Conservation (phyloP, 2,329 filamentous ascomycete genomes). For the Fonsecaea erecta region DNA sequence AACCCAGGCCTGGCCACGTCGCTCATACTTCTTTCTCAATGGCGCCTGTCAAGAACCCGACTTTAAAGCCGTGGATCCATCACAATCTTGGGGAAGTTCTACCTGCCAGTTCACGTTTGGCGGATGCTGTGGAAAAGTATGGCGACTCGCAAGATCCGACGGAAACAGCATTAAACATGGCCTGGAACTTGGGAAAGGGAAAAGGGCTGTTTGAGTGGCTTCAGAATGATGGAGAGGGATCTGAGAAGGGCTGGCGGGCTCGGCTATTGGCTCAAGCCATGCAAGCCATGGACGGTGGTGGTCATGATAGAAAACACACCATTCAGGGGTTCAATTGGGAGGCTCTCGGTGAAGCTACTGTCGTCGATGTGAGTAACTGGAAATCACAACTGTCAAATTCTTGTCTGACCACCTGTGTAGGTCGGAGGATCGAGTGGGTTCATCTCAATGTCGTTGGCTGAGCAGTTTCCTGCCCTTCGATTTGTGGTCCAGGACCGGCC, state of each 20-base stretch:
- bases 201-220: slow-evolving; percentile 43
- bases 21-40: slow-evolving; percentile 62
- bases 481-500: slow-evolving; percentile 28
- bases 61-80: slow-evolving; percentile 57
- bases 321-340: slow-evolving; percentile 61
- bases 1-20: slow-evolving; percentile 57
- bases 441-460: slow-evolving; percentile 23
- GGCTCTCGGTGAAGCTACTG: slow-evolving; percentile 52
- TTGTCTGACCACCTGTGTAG: slow-evolving; percentile 9
- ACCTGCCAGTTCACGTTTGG: slow-evolving; percentile 32
- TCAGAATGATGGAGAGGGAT: slow-evolving; percentile 40
- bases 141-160: slow-evolving; percentile 24
- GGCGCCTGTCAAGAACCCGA: slow-evolving; percentile 43
- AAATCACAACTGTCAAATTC: neutral
- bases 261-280: slow-evolving; percentile 59
- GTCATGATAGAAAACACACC: slow-evolving; percentile 61
- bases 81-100: slow-evolving; percentile 49
- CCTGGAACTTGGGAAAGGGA: slow-evolving; percentile 26
- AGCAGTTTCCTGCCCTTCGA: slow-evolving; percentile 21
- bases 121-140: slow-evolving; percentile 36
- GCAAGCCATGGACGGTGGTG: slow-evolving; percentile 54
- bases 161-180: slow-evolving; percentile 39
- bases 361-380: slow-evolving; percentile 53
- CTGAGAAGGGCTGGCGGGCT: slow-evolving; percentile 40
- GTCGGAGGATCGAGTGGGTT: slow-evolving; percentile 27